Evolutionary conservation across 2,329 filamentous ascomycete species (phyloP), one percentile per base, ranked within the genome.

Genomic region (Oidium heveae): DNA sequence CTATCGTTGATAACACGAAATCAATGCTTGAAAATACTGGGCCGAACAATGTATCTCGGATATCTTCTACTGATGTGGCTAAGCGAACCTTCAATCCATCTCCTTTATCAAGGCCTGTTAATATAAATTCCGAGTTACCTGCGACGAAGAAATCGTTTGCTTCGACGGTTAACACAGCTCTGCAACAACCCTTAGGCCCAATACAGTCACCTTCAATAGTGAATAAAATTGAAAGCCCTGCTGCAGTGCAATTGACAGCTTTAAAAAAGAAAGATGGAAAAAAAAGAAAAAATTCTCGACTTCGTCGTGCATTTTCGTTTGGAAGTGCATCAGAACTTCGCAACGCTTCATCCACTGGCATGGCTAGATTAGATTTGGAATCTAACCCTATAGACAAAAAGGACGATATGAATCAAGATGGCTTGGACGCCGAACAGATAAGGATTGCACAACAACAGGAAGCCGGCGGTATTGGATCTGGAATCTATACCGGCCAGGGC

Each of bases 271-370:
- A 84, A 64, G 85, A 86, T 54, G 72, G 72, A 32, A 84, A 78
- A 64, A 87, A 86, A 65, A 86, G 81, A 69, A 95, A 95, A 69
- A 85, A 83, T 1, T 88, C 84, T 18, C 76, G 88, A 60, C 72
- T 98, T 57, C 79, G 91, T 55, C 77, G 91, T 61, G 91, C 91
- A 0, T 94, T 98, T 63, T 98, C 91, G 0, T 98, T 98, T 68
- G 88, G 91, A 52, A 96, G 89, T 66, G 86, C 88, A 44, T 86
- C 89, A 9, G 91, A 98, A 65, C 78, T 98, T 51, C 77, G 83
- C 58, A 83, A 83, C 64, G 83, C 80, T 13, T 80, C 79, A 12
- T 79, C 76, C 5, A 75, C 81, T 60, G 80, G 82, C 51, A 77
- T 71, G 46, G 61, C 66, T 34, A 59, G 62, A 20, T 64, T 68